Base-by-base conservation (phyloP, 2,329 filamentous ascomycete genomes). In the Paecilomyces fulvus region DNA sequence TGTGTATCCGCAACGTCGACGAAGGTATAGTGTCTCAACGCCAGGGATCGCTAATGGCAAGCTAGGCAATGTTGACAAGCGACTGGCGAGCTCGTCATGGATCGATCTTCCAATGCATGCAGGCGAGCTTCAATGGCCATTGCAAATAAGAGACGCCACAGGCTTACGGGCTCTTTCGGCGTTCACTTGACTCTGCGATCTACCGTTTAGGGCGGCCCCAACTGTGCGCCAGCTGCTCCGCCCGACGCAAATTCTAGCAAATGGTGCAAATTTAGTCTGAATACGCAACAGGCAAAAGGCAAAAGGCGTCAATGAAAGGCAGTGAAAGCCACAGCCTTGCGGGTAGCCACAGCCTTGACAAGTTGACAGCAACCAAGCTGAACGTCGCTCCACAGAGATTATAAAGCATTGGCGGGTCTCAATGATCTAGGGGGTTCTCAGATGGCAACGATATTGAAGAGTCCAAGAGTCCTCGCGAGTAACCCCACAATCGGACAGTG, bases 1-100 rank as follows among this genome's bases (percentile, higher is more conserved):
- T 58, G 59, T 61, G 60, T 59, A 59, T 58, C 55, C 48, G 52
- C 30, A 20, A 53, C 30, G 20, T 46, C 14, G 21, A 20, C 5
- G 37, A 21, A 53, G 21, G 12, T 30, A 37, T 53, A 31, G 17
- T 20, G 52, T 43, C 37, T 30, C 20, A 53, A 53, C 31, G 52
- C 52, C 25, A 33, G 52, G 33, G 52, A n/a, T 20, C n/a, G 33
- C 30, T 14, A 43, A 33, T 31, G 37, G 30, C 23, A 28, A 23
- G 37, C 51, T 37, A 52, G 20, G 25, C 51, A 28, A 30, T 30
- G 14, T 23, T n/a, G 51, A 20, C 8, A 11, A 25, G 21, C 20
- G 48, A 49, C 48, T 49, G 48, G 48, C 20, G 48, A 49, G 21
- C 20, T 43, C 10, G 10, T 49, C 21, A 8, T 14, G 48, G 21